Evolutionary conservation across 495 filamentous ascomycete species (phyloP).

Genomic region (Annulohypoxylon maeteangense): DNA sequence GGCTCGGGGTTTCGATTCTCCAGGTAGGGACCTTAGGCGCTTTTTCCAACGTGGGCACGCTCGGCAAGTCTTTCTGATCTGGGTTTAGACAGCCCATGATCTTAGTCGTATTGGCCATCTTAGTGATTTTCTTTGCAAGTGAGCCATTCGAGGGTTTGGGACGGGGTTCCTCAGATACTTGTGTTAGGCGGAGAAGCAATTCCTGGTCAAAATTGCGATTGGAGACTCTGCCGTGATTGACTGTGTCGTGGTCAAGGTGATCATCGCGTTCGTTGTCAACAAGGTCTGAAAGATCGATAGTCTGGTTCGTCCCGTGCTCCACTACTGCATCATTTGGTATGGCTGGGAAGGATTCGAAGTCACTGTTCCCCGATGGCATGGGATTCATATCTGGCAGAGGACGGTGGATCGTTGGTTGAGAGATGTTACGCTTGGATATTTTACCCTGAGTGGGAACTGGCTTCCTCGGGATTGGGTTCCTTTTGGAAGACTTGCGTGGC

Average conservation of each 20-base stretch:
- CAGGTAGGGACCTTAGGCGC: conserved; percentile 27
- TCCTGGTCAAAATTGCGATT: conserved; percentile 20
- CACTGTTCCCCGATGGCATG: not conserved
- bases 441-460: not conserved
- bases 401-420: not conserved
- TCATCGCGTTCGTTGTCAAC: conserved; percentile 1
- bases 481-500: not conserved
- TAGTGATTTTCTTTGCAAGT: conserved; percentile 28
- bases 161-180: not conserved
- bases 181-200: not conserved
- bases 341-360: not conserved
- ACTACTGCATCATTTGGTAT: not conserved
- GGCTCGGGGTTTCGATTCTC: conserved; percentile 15
- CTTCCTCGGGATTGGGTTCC: not conserved
- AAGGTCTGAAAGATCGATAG: conserved; percentile 18
- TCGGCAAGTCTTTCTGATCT: not conserved
- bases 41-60: not conserved
- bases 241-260: not conserved
- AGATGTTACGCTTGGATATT: not conserved
- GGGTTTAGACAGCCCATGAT: conserved; percentile 2
- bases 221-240: conserved; percentile 3
- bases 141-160: conserved; percentile 6
- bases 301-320: not conserved
- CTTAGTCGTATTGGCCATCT: conserved; percentile 8
- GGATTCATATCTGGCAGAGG: not conserved